phyloP scores from a whole-genome alignment of 1,284 basidiomycete species.

The Cryptococcus depauperatus region DNA sequence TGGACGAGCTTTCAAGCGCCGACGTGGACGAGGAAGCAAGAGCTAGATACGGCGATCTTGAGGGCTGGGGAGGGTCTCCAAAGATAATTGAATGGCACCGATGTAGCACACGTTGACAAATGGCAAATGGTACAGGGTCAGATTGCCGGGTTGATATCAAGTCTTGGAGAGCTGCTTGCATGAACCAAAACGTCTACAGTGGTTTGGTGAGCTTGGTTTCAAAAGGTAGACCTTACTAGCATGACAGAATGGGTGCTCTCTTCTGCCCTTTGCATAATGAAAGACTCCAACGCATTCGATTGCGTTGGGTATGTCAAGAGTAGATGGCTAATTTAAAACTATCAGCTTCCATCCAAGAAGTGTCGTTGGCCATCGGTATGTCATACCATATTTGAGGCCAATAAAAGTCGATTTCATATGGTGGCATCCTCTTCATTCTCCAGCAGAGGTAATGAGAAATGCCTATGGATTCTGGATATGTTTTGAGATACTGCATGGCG shows the following conservation, averaged over 20 bases:
- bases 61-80: slow-evolving; percentile 66
- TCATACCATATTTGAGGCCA: slow-evolving; percentile 91
- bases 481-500: slow-evolving; percentile 76
- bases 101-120: slow-evolving; percentile 87
- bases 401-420: slow-evolving; percentile 78
- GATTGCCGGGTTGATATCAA: slow-evolving; percentile 56
- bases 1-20: no score
- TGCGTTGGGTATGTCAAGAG: slow-evolving; percentile 81
- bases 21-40: not conserved
- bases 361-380: not conserved
- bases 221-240: slow-evolving; percentile 56
- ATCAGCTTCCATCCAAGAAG: not conserved
- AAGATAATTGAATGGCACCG: slow-evolving; percentile 97
- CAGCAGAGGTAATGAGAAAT: slow-evolving; percentile 91
- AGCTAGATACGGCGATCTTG: slow-evolving; percentile 56
- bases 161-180: slow-evolving; percentile 89
- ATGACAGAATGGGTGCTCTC: slow-evolving; percentile 88
- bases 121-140: slow-evolving; percentile 71
- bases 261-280: slow-evolving; percentile 76
- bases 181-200: slow-evolving; percentile 86
- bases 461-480: slow-evolving; percentile 86
- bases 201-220: slow-evolving; percentile 2
- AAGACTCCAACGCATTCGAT: slow-evolving; percentile 82
- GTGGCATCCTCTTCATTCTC: slow-evolving; percentile 67
- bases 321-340: slow-evolving; percentile 61